These are phyloP conservation scores for Tetradesmus lagerheimii DNA, from an alignment of 139 green algal genomes.

Conservation along the genomic window DNA sequence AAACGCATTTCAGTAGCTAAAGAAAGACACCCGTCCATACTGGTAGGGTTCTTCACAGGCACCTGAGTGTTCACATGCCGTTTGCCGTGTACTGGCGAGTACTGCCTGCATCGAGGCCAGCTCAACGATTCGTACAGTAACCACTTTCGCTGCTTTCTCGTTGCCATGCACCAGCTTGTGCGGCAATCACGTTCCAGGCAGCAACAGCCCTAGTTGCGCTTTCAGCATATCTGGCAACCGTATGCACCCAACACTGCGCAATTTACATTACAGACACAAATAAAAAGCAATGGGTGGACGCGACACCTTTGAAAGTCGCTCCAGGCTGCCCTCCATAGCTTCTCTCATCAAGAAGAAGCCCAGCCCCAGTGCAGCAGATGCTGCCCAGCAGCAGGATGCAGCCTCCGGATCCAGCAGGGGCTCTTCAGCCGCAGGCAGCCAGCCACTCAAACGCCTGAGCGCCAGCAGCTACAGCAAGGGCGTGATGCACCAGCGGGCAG, in stretches of 20 bases:
- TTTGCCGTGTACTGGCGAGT: neutral
- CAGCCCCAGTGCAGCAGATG: neutral
- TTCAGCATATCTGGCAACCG: neutral
- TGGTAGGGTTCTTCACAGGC: neutral
- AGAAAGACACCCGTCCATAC: no score
- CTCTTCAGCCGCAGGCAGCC: neutral
- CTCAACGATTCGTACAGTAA: no score
- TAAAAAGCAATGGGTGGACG: no score
- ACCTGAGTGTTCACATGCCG: neutral
- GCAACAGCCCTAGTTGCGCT: neutral
- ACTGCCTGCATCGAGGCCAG: neutral
- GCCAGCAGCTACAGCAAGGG: neutral
- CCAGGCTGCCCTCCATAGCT: neutral
- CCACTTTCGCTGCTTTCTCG: no score
- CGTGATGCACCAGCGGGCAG: neutral
- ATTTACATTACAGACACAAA: no score
- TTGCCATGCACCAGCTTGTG: neutral
- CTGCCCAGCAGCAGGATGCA: neutral
- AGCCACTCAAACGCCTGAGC: neutral
- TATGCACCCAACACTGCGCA: no score
- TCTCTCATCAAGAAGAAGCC: neutral
- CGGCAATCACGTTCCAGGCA: neutral
- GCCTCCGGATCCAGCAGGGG: neutral
- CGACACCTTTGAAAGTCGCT: neutral
- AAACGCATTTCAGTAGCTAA: no score